A percentile compares a stretch with the other conserved stretches of the same genome.
These are phyloP conservation scores for Diaporthe destruens DNA, from an alignment of 2,329 filamentous ascomycete species.

Conservation along the genomic window DNA sequence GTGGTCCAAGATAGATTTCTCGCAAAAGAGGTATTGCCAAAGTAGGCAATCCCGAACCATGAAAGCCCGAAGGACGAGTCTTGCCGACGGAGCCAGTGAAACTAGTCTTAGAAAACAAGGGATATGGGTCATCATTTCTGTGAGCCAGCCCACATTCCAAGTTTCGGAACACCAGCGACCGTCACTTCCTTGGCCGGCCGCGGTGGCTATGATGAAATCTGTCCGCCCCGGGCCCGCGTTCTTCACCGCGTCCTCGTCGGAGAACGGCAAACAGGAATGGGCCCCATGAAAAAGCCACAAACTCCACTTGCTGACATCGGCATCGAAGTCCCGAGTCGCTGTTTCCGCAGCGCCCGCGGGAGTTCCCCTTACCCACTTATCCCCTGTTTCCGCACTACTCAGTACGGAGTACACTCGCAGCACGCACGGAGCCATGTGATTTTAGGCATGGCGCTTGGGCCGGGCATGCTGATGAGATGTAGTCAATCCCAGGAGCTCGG, in stretches of 20 bases:
- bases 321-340: conserved; percentile 8
- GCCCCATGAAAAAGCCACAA: not conserved
- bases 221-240: not conserved
- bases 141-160: not conserved
- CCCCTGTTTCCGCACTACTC: not conserved
- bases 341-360: conserved; percentile 14
- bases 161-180: conserved; percentile 1
- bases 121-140: not conserved
- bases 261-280: conserved; percentile 20
- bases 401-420: not conserved
- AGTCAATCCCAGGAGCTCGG: too few relatives aligned
- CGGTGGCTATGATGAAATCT: not conserved
- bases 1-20: not conserved
- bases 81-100: not conserved
- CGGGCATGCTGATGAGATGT: not conserved
- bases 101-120: not conserved
- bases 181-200: not conserved
- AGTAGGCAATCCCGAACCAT: not conserved
- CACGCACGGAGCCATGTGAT: not conserved
- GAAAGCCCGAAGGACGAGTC: not conserved
- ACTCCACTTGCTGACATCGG: not conserved
- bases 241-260: not conserved
- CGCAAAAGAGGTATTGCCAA: not conserved
- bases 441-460: not conserved
- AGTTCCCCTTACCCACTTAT: not conserved